Evolutionary conservation across 1,284 basidiomycete genomes (phyloP).

Genomic region (Cutaneotrichosporon daszewskae): DNA sequence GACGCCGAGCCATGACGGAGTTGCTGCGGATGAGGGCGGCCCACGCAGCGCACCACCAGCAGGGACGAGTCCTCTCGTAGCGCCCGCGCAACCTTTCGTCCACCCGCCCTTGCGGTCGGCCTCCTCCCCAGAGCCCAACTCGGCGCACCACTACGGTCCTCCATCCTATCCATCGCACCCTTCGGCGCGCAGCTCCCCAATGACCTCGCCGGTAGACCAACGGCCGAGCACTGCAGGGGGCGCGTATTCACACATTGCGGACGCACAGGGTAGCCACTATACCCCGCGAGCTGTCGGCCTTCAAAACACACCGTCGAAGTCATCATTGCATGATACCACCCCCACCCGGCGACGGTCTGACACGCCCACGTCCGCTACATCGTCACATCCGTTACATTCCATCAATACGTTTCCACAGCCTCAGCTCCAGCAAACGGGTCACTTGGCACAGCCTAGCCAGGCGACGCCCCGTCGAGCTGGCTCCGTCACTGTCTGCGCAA

Average conservation of each 20-base stretch:
- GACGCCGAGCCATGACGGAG: conserved; percentile 10
- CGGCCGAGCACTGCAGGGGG: no score
- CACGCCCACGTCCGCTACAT: conserved; percentile 11
- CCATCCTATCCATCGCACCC: conserved; percentile 2
- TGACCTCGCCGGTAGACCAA: conserved; percentile 22
- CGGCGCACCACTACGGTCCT: no score
- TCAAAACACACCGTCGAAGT: no score
- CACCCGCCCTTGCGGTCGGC: conserved; percentile 30
- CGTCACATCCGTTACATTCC: conserved; percentile 6
- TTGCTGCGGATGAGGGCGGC: conserved; percentile 11
- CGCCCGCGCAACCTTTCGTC: conserved; percentile 1
- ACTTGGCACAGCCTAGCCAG: neutral
- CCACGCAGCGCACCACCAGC: conserved; percentile 25
- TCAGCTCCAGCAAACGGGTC: conserved; percentile 1
- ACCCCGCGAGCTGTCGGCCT: no score
- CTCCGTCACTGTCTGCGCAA: conserved; percentile 39
- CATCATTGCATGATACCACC: no score
- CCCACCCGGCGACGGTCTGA: conserved; percentile 13
- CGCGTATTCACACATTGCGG: no score
- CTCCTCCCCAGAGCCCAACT: conserved; percentile 37
- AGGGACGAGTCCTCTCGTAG: conserved; percentile 7
- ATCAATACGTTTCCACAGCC: no score
- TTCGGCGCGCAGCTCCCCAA: conserved; percentile 24
- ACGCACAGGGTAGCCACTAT: no score
- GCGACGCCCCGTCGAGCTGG: conserved; percentile 12